Base-by-base conservation (phyloP, 208 protist genomes). In the Phytomonas sp. region DNA sequence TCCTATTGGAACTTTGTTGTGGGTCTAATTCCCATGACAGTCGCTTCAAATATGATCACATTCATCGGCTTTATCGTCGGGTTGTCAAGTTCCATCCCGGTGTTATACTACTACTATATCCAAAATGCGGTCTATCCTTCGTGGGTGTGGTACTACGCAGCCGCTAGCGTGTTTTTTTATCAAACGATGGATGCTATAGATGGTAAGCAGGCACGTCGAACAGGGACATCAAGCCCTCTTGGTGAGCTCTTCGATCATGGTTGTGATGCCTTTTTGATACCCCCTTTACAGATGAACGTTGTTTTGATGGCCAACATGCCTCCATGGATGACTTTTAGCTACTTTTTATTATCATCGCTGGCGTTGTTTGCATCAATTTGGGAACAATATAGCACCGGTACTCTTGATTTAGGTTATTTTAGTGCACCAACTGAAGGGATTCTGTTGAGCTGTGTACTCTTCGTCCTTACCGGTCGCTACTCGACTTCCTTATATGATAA, bases 171-270 rank as follows among this genome's bases (percentile, higher is more conserved):
- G 1, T 97, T 97, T 71, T 46, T 67, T 15, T 97, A 97, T 70
- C 92, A 98, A 80, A 98, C 97, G 20, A 72, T 98, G 60, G 97
- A 99, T 69, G 96, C 97, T 26, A 87, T 98, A 32, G 97, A 99
- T 73, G 97, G 97, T 28, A 98, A 98, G 74, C 97, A 99, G 75
- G 97, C 97, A 0, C 86, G 94, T 8, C 80, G 96, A 65, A 98
- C 96, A 11, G 82, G 86, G 31, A 82, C 88, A 2, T 82, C 80
- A 26, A 96, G 92, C 34, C 95, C 97, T 2, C 80, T 99, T 3
- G 97, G 97, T 29, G 94, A 98, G 70, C 76, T 98, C 13, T 98
- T 98, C 71, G 97, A 99, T 70, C 97, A 99, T 85, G 97, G 97
- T 68, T 97, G 90, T 74, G 95, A 98, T 74, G 89, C 89, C 34